Evolutionary conservation across 2,329 filamentous ascomycete species (phyloP).

Genomic region (Calonectria fujianensis): DNA sequence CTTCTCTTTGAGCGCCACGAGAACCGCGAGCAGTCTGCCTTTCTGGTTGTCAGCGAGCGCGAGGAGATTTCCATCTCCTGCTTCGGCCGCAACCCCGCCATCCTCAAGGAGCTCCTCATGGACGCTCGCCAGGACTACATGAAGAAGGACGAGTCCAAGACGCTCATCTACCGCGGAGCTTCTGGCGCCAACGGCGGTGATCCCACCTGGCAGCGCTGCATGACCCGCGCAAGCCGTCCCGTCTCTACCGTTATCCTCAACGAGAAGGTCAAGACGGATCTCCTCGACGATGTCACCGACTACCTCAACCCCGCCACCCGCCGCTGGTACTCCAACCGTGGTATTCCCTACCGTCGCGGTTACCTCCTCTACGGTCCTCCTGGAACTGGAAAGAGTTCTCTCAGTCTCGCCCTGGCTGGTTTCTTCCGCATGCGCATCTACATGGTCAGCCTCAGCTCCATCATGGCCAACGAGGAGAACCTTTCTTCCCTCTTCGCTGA

Average conservation of each 20-base stretch:
- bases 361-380: conserved; percentile 89
- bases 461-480: conserved; percentile 78
- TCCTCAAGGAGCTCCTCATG: conserved; percentile 77
- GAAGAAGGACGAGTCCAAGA: conserved; percentile 76
- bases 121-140: conserved; percentile 75
- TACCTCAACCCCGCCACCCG: conserved; percentile 78
- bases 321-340: conserved; percentile 89
- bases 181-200: conserved; percentile 64
- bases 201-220: conserved; percentile 76
- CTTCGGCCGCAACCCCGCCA: conserved; percentile 75
- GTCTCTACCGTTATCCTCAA: conserved; percentile 80
- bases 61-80: conserved; percentile 77
- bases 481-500: conserved; percentile 78
- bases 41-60: conserved; percentile 67
- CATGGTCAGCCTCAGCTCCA: conserved; percentile 80
- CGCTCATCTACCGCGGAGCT: conserved; percentile 78
- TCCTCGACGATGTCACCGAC: conserved; percentile 77
- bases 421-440: conserved; percentile 83
- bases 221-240: conserved; percentile 76
- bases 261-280: conserved; percentile 74
- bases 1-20: conserved; percentile 75
- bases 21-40: conserved; percentile 65
- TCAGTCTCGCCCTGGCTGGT: conserved; percentile 82
- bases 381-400: conserved; percentile 85
- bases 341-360: conserved; percentile 89